Conservation (phyloP, 768 basidiomycete genomes). For the Tulasnella sp. region DNA sequence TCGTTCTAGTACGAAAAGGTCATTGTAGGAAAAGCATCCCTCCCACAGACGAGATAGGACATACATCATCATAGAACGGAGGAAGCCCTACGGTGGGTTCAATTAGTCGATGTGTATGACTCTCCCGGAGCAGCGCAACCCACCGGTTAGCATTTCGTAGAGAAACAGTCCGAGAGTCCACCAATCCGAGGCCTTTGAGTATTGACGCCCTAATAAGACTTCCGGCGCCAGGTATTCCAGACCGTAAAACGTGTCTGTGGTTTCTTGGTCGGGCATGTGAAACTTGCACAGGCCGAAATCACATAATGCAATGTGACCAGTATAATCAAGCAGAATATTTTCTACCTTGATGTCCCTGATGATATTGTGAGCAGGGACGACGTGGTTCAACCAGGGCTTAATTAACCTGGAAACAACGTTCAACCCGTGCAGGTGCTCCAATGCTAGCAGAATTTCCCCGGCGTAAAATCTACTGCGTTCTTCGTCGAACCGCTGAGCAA, state of each 20-base stretch:
- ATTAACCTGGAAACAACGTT: slow-evolving; percentile 80
- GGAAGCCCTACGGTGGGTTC: slow-evolving; percentile 18
- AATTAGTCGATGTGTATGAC: slow-evolving; percentile 37
- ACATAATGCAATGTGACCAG: slow-evolving; percentile 94
- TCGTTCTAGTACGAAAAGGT: slow-evolving; percentile 67
- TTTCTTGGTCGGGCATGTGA: slow-evolving; percentile 96
- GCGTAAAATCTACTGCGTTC: slow-evolving; percentile 53
- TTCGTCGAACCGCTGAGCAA: slow-evolving; percentile 51
- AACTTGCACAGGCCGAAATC: slow-evolving; percentile 95
- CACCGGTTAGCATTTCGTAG: slow-evolving; percentile 93
- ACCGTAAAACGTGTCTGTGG: slow-evolving; percentile 97
- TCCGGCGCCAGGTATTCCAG: slow-evolving; percentile 94
- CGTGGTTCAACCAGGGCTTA: background rate
- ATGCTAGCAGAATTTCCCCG: slow-evolving; percentile 52
- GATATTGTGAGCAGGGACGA: background rate
- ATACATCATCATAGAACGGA: slow-evolving; percentile 32
- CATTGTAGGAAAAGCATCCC: background rate
- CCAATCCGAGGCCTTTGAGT: slow-evolving; percentile 90
- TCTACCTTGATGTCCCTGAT: slow-evolving; percentile 93
- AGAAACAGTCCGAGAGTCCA: slow-evolving; percentile 95
- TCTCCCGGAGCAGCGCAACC: slow-evolving; percentile 96
- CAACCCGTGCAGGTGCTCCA: slow-evolving; percentile 55
- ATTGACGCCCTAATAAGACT: slow-evolving; percentile 57
- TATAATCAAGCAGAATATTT: slow-evolving; percentile 96
- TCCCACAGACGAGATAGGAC: background rate